phyloP scores from a whole-genome alignment of 1,139 yeast species.

The Saccharomyces hybrid region DNA sequence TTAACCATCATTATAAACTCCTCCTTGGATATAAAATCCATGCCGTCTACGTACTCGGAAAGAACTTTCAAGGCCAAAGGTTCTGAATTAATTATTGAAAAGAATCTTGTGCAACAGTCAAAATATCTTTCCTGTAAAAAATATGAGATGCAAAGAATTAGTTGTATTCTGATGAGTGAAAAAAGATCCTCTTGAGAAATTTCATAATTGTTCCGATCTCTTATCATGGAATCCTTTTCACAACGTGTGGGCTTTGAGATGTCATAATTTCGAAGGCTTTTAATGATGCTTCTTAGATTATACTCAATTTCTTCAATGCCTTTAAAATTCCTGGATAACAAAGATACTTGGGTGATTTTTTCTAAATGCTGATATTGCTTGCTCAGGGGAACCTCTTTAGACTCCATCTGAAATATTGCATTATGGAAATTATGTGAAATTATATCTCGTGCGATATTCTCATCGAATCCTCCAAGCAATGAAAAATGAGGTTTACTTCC shows the following conservation, averaged over 20 bases:
- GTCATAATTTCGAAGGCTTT: neutral
- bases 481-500: neutral
- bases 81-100: slow-evolving; percentile 15
- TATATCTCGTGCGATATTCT: slow-evolving; percentile 6
- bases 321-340: slow-evolving; percentile 18
- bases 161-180: slow-evolving; percentile 14
- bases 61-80: slow-evolving; percentile 1
- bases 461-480: neutral
- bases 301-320: slow-evolving; percentile 22
- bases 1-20: slow-evolving; percentile 21
- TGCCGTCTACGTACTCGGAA: neutral
- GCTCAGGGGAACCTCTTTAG: slow-evolving; percentile 3
- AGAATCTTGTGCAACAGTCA: slow-evolving; percentile 19
- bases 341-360: slow-evolving; percentile 11
- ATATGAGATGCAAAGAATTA: slow-evolving; percentile 15
- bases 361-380: slow-evolving; percentile 16
- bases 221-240: neutral
- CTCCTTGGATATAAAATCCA: slow-evolving; percentile 12
- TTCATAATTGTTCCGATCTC: neutral
- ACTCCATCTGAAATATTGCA: slow-evolving; percentile 18
- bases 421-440: slow-evolving; percentile 19
- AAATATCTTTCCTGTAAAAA: slow-evolving; percentile 23
- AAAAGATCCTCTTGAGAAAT: slow-evolving; percentile 8
- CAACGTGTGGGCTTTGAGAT: neutral
- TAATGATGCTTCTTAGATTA: slow-evolving; percentile 10